Base-by-base conservation (phyloP, 1,284 basidiomycete species). In the Trametes sp. region DNA sequence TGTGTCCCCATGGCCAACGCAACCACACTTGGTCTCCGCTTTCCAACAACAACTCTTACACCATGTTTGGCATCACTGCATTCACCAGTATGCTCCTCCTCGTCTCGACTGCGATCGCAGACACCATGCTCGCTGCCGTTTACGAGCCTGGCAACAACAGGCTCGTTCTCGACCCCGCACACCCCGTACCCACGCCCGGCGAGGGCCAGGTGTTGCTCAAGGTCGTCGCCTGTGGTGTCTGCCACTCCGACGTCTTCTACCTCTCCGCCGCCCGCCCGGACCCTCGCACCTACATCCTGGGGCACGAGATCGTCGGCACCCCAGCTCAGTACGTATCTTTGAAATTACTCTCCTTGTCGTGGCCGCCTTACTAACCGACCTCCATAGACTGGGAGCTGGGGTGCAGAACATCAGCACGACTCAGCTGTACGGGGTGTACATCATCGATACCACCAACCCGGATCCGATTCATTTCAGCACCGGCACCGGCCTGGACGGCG, bases 251-350 rank as follows among this genome's bases (percentile, higher is more conserved):
- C 55, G 59, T 57, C 21, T 60, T 62, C 50, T 14, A 61, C 38
- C 61, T 66, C 24, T 57, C 61, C 33, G 49, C 50, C 13, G 48
- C 45, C 16, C 4, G 60, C 23, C 58, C 54, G 23, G 64, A 63
- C 55, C 23, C 45, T 4, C 64, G 64, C 26, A 56, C 51, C 24
- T 66, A 62, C 58, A 55, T 60, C 35, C 24, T 55, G 6, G 64
- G 64, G 2, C 64, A 66, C 46, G 64, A 66, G 57, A 62, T 60
- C 28, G 55, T 61, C 33, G 64, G 64, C 4, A 55, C 54, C 19
- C 57, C 58, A 21, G 55, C 54, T n/a, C 46, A 62, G 64, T 66
- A 48, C 1, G 55, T 21, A 6, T 10, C 28, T 9, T 13, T 6
- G 16, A 11, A 9, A 2, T 35, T 29, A n/a, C 45, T 2, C 24